A percentile compares a stretch with the other conserved stretches of the same genome.
Evolutionary conservation across 208 protist genomes (phyloP).

Genomic region (Vickermania ingenoplastis): DNA sequence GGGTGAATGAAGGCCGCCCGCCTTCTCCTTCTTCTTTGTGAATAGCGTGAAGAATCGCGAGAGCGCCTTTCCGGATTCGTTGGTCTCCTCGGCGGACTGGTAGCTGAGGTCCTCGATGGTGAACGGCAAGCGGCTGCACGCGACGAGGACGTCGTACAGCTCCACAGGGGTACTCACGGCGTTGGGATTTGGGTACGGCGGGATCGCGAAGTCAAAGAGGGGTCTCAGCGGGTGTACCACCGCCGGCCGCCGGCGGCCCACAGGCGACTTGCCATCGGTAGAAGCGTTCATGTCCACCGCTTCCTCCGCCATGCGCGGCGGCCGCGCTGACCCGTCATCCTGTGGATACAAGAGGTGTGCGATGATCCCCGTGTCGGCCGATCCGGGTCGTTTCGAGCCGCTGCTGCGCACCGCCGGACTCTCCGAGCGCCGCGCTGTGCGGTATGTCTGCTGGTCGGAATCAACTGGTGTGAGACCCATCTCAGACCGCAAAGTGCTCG

Average conservation of each 20-base stretch:
- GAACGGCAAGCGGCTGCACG: background rate
- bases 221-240: background rate
- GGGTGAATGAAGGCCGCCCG: too few species aligned
- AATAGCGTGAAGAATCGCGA: background rate
- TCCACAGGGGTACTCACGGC: background rate
- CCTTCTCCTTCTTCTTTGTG: background rate
- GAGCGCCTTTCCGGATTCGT: background rate
- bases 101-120: background rate
- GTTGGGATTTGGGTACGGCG: background rate
- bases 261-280: background rate
- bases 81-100: background rate
- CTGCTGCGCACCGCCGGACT: too few species aligned
- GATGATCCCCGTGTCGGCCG: too few species aligned
- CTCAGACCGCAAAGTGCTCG: slow-evolving; percentile 12
- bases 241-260: background rate
- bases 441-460: slow-evolving; percentile 15
- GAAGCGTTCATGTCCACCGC: background rate
- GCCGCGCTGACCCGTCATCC: background rate
- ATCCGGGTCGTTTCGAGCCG: too few species aligned
- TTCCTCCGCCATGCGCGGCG: background rate
- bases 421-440: slow-evolving; percentile 7
- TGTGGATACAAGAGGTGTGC: too few species aligned
- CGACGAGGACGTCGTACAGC: background rate
- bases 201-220: background rate
- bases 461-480: slow-evolving; percentile 18